These are phyloP conservation scores for Zygotorulaspora florentina DNA, from an alignment of 805 yeast species.

Conservation along the genomic window DNA sequence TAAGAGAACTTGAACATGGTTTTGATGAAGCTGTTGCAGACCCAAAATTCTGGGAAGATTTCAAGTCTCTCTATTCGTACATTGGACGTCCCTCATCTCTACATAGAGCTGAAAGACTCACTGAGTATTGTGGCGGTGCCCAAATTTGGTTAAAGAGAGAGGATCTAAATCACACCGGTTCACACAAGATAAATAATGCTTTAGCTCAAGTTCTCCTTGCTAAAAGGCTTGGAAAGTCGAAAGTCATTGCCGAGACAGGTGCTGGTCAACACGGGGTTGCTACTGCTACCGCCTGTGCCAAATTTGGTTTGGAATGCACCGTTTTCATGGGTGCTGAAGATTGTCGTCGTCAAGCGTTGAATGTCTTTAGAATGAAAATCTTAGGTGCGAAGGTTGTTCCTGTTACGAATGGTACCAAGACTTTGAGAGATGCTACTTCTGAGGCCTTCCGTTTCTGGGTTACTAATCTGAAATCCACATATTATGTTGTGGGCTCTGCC, in stretches of 20 bases:
- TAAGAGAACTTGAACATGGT: conserved; percentile 81
- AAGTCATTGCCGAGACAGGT: conserved; percentile 85
- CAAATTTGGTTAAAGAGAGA: conserved; percentile 98
- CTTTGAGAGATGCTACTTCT: conserved; percentile 95
- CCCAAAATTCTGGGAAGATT: conserved; percentile 90
- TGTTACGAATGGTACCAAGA: conserved; percentile 90
- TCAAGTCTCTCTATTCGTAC: conserved; percentile 75
- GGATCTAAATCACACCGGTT: conserved; percentile 87
- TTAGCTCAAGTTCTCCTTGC: conserved; percentile 79
- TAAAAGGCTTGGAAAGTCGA: conserved; percentile 68
- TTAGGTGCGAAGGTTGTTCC: conserved; percentile 94
- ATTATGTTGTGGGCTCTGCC: conserved; percentile 96
- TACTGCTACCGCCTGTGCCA: conserved; percentile 88
- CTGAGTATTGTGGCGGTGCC: conserved; percentile 91
- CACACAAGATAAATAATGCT: conserved; percentile 83
- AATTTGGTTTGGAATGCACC: conserved; percentile 87
- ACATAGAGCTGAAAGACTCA: conserved; percentile 84
- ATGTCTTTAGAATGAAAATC: conserved; percentile 95
- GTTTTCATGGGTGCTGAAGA: conserved; percentile 99
- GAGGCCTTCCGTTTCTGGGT: conserved; percentile 98
- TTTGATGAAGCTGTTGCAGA: conserved; percentile 87
- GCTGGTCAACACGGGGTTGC: conserved; percentile 95
- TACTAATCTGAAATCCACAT: conserved; percentile 76
- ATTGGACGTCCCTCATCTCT: conserved; percentile 95
- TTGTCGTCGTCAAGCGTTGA: conserved; percentile 95